Conservation (phyloP, 2,329 filamentous ascomycete genomes). For the Calonectria pauciramosa region DNA sequence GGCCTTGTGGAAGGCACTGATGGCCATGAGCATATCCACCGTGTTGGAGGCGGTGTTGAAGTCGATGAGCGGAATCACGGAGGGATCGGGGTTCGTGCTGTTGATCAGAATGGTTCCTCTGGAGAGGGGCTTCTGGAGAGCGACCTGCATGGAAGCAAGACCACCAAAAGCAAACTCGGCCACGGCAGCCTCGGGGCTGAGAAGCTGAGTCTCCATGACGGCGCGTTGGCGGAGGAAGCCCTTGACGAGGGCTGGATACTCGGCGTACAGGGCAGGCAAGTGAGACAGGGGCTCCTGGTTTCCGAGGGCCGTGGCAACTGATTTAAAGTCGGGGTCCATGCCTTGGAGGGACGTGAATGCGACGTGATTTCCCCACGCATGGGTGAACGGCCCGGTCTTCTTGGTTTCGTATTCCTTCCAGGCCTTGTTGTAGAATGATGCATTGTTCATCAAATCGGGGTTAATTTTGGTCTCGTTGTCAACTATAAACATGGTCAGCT, state of each 20-base stretch:
- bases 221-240: neutral
- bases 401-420: slow-evolving; percentile 5
- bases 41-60: neutral
- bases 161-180: neutral
- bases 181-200: neutral
- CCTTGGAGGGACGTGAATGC: neutral
- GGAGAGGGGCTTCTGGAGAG: neutral
- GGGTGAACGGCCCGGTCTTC: neutral
- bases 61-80: neutral
- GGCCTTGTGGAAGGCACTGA: neutral
- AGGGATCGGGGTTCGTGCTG: neutral
- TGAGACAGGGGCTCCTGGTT: neutral
- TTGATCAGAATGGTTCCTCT: slow-evolving; percentile 1
- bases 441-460: neutral
- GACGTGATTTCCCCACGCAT: neutral
- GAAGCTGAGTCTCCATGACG: neutral
- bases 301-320: neutral
- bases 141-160: neutral
- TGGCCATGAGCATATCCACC: neutral
- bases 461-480: neutral
- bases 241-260: neutral
- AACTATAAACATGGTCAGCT: neutral
- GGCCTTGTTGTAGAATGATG: neutral
- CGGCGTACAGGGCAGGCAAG: neutral
- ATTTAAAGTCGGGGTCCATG: neutral